Evolutionary conservation across 768 basidiomycete species (phyloP), one percentile per base, ranked within the genome.

Genomic region (Lactifluus piperatus): DNA sequence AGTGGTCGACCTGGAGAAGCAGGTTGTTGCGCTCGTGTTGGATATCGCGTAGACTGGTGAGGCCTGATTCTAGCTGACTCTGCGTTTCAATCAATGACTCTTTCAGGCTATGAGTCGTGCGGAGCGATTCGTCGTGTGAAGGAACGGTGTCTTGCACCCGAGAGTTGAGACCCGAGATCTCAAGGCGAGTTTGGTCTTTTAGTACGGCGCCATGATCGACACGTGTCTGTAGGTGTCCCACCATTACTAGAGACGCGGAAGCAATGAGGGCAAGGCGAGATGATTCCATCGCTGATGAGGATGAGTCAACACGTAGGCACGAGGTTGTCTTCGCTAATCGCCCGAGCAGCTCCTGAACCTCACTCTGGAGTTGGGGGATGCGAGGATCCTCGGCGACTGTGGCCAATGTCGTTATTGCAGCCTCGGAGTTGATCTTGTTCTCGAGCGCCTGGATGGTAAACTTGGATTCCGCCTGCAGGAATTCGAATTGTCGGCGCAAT

Each of bases 391-490:
- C 58, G 5, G 49, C 34, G 16, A 24, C 26, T 1, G 59, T 51
- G 13, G 57, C 54, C 14, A 49, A 32, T 7, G 57, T 54, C 18
- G 60, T 27, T 14, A 47, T 55, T 24, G 68, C 65, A 13, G 56
- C 57, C 41, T 64, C 62, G n/a, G 70, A 62, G 1, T 74, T 68
- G 22, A 86, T 71, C 57, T 79, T 79, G 34, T 75, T 73, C 65
- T 84, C 77, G 49, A 85, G 69, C 0, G 82, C 78, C 59, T 88
- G 79, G 16, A 82, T 77, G 2, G 81, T 73, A 65, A 88, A 85
- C 62, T 74, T 79, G 26, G 81, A 80, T 71, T 91, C 88, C 3
- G 76, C 74, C 62, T 86, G 78, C 54, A 85, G 72, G 70, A 90
- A 91, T 50, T 86, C 77, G 14, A 91, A 70, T 54, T 85, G 78